These are phyloP conservation scores for Lachnellula subtilissima DNA, from an alignment of 2,329 filamentous ascomycete species.

Conservation along the genomic window DNA sequence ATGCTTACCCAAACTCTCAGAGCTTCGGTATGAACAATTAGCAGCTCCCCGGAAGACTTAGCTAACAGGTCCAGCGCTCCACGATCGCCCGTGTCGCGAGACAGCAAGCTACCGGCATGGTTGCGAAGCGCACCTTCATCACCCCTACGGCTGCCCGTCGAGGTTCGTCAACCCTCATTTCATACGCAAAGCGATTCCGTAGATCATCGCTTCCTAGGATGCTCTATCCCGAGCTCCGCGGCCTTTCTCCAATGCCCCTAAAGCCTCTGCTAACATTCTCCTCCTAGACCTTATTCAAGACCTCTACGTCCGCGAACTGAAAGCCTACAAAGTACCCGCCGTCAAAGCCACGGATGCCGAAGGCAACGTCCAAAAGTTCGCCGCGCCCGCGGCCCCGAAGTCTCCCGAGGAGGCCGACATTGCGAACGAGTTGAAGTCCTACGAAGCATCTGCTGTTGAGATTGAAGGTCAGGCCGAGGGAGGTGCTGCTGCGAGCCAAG, in stretches of 20 bases:
- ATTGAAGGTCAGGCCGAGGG: constrained; percentile 77
- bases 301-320: constrained; percentile 93
- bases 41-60: constrained; percentile 12
- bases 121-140: constrained; percentile 32
- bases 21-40: constrained; percentile 30
- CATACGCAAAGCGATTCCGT: background rate
- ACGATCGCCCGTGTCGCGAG: constrained; percentile 32
- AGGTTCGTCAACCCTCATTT: constrained; percentile 25
- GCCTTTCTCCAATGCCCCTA: background rate
- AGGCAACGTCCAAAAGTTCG: constrained; percentile 87
- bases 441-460: constrained; percentile 91
- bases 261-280: constrained; percentile 17
- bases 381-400: constrained; percentile 70
- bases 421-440: constrained; percentile 84
- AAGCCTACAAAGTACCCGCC: constrained; percentile 82
- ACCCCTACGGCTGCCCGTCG: constrained; percentile 32
- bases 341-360: constrained; percentile 84
- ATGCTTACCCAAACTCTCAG: constrained; percentile 34
- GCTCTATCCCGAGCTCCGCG: background rate
- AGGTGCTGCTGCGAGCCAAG: constrained; percentile 51
- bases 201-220: background rate
- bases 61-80: constrained; percentile 31
- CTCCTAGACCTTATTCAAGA: constrained; percentile 87
- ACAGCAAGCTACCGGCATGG: constrained; percentile 27
- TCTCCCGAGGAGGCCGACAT: constrained; percentile 95